These are phyloP conservation scores for Fusarium equiseti DNA, from an alignment of 2,329 filamentous ascomycete genomes.

Conservation along the genomic window DNA sequence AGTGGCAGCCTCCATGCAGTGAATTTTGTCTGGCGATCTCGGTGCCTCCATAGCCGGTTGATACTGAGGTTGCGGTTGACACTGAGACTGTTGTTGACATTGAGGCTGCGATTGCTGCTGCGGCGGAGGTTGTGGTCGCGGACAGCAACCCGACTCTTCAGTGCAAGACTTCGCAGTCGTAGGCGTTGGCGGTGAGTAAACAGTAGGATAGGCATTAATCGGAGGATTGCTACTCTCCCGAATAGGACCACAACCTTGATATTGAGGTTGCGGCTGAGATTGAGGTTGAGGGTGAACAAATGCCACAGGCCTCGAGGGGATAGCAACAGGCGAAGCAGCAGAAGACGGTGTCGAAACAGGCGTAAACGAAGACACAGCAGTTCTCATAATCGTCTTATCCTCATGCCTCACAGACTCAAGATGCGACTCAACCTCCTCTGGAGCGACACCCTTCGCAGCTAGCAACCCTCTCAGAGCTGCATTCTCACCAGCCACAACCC, in stretches of 20 bases:
- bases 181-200: slow-evolving; percentile 8
- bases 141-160: slow-evolving; percentile 19
- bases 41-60: not conserved
- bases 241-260: not conserved
- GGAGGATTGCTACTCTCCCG: not conserved
- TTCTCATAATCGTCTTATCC: not conserved
- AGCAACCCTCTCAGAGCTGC: slow-evolving; percentile 51
- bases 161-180: not conserved
- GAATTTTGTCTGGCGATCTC: slow-evolving; percentile 38
- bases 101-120: not conserved
- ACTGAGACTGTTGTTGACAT: not conserved
- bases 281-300: not conserved
- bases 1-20: slow-evolving; percentile 46
- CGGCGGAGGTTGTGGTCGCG: not conserved
- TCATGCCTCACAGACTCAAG: slow-evolving; percentile 20
- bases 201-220: not conserved
- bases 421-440: slow-evolving; percentile 40
- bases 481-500: slow-evolving; percentile 59
- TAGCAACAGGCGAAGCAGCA: slow-evolving; percentile 15
- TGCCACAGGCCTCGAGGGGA: slow-evolving; percentile 1
- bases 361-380: not conserved
- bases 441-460: slow-evolving; percentile 33
- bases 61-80: not conserved
- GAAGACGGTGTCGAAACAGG: slow-evolving; percentile 23
- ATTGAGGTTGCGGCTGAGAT: slow-evolving; percentile 1